phyloP scores from a whole-genome alignment of 108 stramenopile species.

The Schizochytrium sp. region DNA sequence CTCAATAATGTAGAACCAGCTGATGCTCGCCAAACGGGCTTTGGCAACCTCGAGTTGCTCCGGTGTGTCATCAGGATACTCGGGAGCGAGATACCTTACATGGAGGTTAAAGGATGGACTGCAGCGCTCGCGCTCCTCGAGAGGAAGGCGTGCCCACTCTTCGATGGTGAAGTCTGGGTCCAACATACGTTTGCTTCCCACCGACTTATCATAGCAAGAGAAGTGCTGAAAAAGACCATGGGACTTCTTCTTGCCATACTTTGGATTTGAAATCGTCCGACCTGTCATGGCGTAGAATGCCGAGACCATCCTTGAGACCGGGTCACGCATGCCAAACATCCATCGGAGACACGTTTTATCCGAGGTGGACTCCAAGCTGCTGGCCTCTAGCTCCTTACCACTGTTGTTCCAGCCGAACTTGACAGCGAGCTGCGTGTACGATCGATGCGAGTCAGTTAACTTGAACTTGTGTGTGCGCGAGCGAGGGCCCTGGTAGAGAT shows the following conservation, averaged over 20 bases:
- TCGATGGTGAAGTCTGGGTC: background rate
- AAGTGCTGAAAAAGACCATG: background rate
- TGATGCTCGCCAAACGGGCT: background rate
- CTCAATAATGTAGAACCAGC: constrained; percentile 9
- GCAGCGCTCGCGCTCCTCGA: background rate
- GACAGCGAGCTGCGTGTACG: background rate
- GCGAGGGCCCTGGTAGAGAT: background rate
- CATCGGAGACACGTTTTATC: background rate
- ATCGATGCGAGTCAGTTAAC: background rate
- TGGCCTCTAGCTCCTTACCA: background rate
- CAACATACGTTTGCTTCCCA: background rate
- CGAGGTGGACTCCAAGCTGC: constrained; percentile 31
- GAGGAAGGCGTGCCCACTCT: constrained; percentile 19
- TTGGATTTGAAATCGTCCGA: background rate
- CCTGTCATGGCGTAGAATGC: background rate
- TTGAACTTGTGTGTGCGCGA: constrained; percentile 25
- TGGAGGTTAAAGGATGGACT: constrained; percentile 13
- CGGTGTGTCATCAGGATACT: background rate
- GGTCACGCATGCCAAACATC: constrained; percentile 33
- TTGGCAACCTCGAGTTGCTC: constrained; percentile 41
- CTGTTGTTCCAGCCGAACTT: background rate
- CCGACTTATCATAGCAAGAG: background rate
- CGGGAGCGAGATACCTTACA: background rate
- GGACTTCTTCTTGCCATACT: background rate
- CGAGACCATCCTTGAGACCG: background rate